Evolutionary conservation across 495 filamentous ascomycete species (phyloP).

Genomic region (Aspergillus campestris): DNA sequence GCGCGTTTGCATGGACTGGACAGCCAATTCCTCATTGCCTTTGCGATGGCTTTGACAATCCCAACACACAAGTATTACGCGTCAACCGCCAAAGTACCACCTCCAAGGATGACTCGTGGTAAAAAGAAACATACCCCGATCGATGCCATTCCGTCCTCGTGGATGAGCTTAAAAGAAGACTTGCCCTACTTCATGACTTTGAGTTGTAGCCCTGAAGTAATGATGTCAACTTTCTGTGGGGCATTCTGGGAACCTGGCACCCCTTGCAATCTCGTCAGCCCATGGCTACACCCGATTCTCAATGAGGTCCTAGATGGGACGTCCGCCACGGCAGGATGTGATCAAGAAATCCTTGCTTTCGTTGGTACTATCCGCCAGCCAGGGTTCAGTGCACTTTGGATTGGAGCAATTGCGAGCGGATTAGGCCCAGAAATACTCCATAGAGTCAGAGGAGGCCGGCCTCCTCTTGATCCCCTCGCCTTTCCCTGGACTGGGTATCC

Average conservation of each 20-base stretch:
- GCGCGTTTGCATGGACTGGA: slow-evolving; percentile 6
- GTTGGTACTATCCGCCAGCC: slow-evolving; percentile 8
- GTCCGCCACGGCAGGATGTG: not conserved
- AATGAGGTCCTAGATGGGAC: slow-evolving; percentile 5
- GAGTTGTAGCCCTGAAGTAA: slow-evolving; percentile 8
- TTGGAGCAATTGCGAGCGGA: slow-evolving; percentile 7
- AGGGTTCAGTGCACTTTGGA: slow-evolving; percentile 6
- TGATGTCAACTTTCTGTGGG: slow-evolving; percentile 11
- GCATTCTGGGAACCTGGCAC: slow-evolving; percentile 12
- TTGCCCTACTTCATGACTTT: slow-evolving; percentile 12
- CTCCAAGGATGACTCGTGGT: not conserved
- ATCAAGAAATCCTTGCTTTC: slow-evolving; percentile 8
- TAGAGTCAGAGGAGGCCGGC: slow-evolving; percentile 1
- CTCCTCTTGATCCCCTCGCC: slow-evolving; percentile 7
- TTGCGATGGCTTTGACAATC: slow-evolving; percentile 8
- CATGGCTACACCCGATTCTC: slow-evolving; percentile 12
- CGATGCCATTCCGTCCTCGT: not conserved
- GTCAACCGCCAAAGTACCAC: slow-evolving; percentile 5
- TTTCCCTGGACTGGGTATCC: slow-evolving; percentile 12
- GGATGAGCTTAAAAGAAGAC: slow-evolving; percentile 3
- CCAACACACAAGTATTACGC: slow-evolving; percentile 5
- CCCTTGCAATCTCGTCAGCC: slow-evolving; percentile 11
- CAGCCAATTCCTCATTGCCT: slow-evolving; percentile 7
- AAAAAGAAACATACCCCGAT: not conserved
- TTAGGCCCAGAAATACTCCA: slow-evolving; percentile 7